Evolutionary conservation across 2,329 filamentous ascomycete species (phyloP).

Genomic region (Fusarium irregulare): DNA sequence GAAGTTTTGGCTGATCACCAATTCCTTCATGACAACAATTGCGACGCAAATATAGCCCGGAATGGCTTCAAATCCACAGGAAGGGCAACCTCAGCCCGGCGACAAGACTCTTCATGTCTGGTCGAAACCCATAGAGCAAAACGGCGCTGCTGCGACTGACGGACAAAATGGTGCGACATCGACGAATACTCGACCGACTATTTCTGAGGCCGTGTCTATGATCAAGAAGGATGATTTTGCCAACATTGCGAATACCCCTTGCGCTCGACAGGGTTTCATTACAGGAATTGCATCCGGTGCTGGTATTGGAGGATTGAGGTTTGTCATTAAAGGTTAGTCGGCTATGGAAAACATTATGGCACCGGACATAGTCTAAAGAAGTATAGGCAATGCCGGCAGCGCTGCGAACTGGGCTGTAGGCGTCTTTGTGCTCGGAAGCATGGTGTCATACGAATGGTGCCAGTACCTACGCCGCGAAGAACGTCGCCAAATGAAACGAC

Average conservation of each 20-base stretch:
- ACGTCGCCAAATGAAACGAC: conserved; percentile 83
- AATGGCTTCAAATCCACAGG: conserved; percentile 50
- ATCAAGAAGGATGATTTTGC: conserved; percentile 77
- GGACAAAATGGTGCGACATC: conserved; percentile 36
- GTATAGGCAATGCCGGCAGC: conserved; percentile 52
- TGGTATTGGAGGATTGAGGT: conserved; percentile 77
- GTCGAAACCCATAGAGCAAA: conserved; percentile 51
- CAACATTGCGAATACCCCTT: conserved; percentile 81
- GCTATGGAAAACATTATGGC: not conserved
- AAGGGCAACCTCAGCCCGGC: conserved; percentile 41
- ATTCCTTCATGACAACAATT: conserved; percentile 45
- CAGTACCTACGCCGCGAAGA: conserved; percentile 79
- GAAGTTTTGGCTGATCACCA: conserved; percentile 25
- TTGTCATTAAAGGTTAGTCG: conserved; percentile 77
- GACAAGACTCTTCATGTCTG: conserved; percentile 53
- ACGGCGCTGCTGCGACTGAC: conserved; percentile 31
- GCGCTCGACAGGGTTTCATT: conserved; percentile 83
- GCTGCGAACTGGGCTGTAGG: conserved; percentile 89
- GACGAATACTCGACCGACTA: conserved; percentile 52
- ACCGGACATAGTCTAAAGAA: conserved; percentile 21
- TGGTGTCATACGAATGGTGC: conserved; percentile 85
- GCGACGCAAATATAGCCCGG: conserved; percentile 48
- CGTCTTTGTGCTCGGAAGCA: conserved; percentile 75
- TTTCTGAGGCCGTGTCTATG: conserved; percentile 71
- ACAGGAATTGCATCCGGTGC: conserved; percentile 86